Conservation (phyloP, 2,329 filamentous ascomycete genomes). For the Coleophoma crateriformis region DNA sequence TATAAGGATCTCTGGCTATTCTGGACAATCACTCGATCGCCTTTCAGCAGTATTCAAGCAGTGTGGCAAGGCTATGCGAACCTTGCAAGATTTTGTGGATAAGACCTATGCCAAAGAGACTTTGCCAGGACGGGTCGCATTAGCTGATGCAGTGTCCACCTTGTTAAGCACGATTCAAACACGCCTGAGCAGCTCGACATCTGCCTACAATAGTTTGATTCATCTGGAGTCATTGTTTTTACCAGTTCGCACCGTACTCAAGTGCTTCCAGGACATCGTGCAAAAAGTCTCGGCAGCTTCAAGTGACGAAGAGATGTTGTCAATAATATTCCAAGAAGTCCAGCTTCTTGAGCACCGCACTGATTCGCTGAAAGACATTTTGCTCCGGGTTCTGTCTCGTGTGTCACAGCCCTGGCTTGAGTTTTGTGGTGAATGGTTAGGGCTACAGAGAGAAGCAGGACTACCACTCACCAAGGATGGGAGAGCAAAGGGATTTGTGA, state of each 20-base stretch:
- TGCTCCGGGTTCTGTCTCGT: constrained; percentile 60
- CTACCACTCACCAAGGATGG: constrained; percentile 44
- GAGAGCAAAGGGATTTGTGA: constrained; percentile 51
- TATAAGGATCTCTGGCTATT: constrained; percentile 41
- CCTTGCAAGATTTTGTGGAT: constrained; percentile 22
- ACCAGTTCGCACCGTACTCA: constrained; percentile 23
- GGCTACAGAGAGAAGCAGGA: constrained; percentile 54
- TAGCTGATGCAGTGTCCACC: constrained; percentile 31
- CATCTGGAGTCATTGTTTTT: constrained; percentile 25
- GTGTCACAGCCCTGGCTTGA: constrained; percentile 63
- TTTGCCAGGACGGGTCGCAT: constrained; percentile 23
- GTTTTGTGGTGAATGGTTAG: constrained; percentile 69
- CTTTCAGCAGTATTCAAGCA: constrained; percentile 30
- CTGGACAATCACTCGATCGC: constrained; percentile 45
- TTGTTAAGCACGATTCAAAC: constrained; percentile 26
- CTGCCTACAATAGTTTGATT: constrained; percentile 21
- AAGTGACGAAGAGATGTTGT: constrained; percentile 57
- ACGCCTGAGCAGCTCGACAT: constrained; percentile 18
- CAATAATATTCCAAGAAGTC: constrained; percentile 55
- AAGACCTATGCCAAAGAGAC: constrained; percentile 19
- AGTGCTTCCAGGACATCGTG: constrained; percentile 24
- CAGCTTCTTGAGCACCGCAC: constrained; percentile 60
- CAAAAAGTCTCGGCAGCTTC: constrained; percentile 23
- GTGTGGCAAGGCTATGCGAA: constrained; percentile 28
- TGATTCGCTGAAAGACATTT: constrained; percentile 53